Evolutionary conservation across 495 filamentous ascomycete genomes (phyloP).

Genomic region (Neurospora intermedia): DNA sequence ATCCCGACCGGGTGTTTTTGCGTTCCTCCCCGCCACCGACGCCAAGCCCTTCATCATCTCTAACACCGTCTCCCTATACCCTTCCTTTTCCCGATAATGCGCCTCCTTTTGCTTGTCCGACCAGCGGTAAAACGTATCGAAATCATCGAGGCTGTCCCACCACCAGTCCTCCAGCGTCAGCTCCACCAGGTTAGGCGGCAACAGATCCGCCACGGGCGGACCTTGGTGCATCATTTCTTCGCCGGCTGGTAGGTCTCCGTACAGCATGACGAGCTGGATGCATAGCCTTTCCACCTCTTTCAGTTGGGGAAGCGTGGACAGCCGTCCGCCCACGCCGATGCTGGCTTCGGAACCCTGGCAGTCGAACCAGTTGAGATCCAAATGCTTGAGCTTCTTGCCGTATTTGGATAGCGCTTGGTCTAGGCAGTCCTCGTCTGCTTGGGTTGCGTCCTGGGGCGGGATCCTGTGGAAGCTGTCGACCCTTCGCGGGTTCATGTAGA

Average conservation of each 20-base stretch:
- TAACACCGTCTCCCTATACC: constrained; percentile 15
- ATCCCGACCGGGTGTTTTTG: neutral
- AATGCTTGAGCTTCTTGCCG: constrained; percentile 16
- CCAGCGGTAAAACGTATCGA: constrained; percentile 13
- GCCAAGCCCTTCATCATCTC: constrained; percentile 15
- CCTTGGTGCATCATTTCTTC: constrained; percentile 1
- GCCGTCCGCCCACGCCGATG: constrained; percentile 19
- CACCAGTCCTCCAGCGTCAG: constrained; percentile 25
- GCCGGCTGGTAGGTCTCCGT: constrained; percentile 8
- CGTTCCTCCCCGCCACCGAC: neutral
- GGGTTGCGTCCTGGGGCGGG: neutral
- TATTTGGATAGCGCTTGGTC: constrained; percentile 14
- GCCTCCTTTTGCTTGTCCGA: constrained; percentile 3
- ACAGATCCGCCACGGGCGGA: constrained; percentile 9
- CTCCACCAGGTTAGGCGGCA: constrained; percentile 22
- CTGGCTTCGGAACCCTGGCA: constrained; percentile 7
- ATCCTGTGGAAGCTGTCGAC: neutral
- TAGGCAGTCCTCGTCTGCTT: constrained; percentile 13
- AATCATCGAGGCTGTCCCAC: constrained; percentile 14
- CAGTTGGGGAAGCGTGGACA: constrained; percentile 14
- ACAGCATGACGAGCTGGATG: constrained; percentile 18
- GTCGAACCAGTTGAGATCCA: constrained; percentile 21
- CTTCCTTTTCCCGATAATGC: constrained; percentile 12
- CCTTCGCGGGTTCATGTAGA: constrained; percentile 20
- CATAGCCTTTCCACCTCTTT: constrained; percentile 13